A percentile compares a stretch with the other conserved stretches of the same genome.
These are phyloP conservation scores for Gyrodon lividus DNA, from an alignment of 768 basidiomycete species.

Conservation along the genomic window DNA sequence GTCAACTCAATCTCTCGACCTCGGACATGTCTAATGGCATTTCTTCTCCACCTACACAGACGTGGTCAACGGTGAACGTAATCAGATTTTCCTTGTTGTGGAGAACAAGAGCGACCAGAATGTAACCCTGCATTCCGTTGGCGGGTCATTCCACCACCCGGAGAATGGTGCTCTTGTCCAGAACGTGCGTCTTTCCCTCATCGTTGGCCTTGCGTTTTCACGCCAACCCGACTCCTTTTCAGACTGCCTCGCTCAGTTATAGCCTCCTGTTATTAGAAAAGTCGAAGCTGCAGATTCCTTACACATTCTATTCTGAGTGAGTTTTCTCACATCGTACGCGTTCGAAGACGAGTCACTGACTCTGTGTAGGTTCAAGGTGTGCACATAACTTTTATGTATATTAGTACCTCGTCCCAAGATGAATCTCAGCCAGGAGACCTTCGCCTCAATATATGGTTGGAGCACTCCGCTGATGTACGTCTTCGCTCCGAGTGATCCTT, in stretches of 20 bases:
- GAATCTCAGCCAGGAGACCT: constrained; percentile 66
- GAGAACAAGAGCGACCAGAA: constrained; percentile 79
- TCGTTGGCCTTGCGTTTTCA: not conserved
- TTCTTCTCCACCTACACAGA: constrained; percentile 43
- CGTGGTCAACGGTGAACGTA: constrained; percentile 81
- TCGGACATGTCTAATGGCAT: constrained; percentile 2
- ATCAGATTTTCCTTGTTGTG: constrained; percentile 58
- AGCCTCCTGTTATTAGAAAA: constrained; percentile 52
- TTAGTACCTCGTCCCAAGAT: constrained; percentile 3
- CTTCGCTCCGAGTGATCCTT: not conserved
- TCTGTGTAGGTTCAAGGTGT: constrained; percentile 59
- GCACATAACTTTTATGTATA: not conserved
- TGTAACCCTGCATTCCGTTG: constrained; percentile 61
- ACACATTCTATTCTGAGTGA: constrained; percentile 79
- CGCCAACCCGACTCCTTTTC: constrained; percentile 1
- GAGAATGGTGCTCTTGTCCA: constrained; percentile 64
- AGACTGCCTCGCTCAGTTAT: constrained; percentile 63
- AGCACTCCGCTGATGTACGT: constrained; percentile 62
- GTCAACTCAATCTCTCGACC: constrained; percentile 28
- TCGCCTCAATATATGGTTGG: constrained; percentile 73
- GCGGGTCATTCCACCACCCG: constrained; percentile 67
- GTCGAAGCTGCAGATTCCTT: constrained; percentile 65
- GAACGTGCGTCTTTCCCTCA: constrained; percentile 50
- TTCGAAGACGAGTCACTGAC: constrained; percentile 3
- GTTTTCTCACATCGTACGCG: constrained; percentile 26